Conservation (phyloP, 139 green algal species). For the Deuterostichococcus epilithicus region DNA sequence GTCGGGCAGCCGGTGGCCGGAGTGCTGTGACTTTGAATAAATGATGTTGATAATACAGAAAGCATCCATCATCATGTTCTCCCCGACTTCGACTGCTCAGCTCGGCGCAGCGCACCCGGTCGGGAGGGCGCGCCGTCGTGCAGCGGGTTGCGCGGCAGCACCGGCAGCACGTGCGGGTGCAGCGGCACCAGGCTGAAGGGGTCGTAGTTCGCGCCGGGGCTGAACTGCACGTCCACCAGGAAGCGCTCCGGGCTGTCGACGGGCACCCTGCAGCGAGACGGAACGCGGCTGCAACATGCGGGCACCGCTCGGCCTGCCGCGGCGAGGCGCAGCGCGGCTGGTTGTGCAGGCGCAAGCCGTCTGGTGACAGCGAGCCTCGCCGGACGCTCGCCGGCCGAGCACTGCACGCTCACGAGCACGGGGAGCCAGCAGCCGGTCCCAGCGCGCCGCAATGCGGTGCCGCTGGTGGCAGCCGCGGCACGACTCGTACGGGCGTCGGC, state of each 20-base stretch:
- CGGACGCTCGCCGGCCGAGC: too few species aligned
- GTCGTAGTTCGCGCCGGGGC: conserved; percentile 66
- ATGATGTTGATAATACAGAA: too few species aligned
- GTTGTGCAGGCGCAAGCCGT: too few species aligned
- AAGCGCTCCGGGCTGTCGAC: conserved; percentile 74
- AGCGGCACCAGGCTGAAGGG: conserved; percentile 39
- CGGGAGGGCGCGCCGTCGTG: conserved; percentile 19
- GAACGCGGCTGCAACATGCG: too few species aligned
- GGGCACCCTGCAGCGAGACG: conserved; percentile 42
- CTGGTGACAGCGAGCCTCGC: too few species aligned
- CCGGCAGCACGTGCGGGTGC: conserved; percentile 52
- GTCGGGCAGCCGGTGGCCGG: not conserved
- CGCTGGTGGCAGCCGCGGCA: too few species aligned
- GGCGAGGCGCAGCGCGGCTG: not conserved
- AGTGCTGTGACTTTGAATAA: not conserved
- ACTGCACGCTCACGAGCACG: too few species aligned
- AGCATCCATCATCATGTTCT: not conserved
- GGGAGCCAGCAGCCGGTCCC: too few species aligned
- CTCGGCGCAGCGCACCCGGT: conserved; percentile 10
- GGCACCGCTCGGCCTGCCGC: too few species aligned
- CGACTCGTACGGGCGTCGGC: too few species aligned
- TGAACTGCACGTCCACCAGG: conserved; percentile 80
- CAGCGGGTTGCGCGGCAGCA: conserved; percentile 35
- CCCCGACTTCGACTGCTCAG: not conserved
- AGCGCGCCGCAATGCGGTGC: too few species aligned